A percentile compares a stretch with the other conserved stretches of the same genome.
Evolutionary conservation across 331 rosid genomes (phyloP).

Genomic region (Ulmus americana): DNA sequence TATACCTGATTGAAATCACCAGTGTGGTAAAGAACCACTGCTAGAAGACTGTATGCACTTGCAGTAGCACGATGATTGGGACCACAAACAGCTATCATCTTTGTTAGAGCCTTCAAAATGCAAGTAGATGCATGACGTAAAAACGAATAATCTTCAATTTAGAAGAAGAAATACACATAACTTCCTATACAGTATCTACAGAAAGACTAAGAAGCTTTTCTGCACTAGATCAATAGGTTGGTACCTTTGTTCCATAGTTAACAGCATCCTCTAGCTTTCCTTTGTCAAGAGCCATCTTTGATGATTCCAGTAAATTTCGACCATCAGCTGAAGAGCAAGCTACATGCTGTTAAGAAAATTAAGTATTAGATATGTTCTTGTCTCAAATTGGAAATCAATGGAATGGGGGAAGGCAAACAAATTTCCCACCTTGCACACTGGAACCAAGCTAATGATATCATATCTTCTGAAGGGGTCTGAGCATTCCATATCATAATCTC

Average conservation of each 20-base stretch:
- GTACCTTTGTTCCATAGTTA: conserved; percentile 86
- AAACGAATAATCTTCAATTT: conserved; percentile 14
- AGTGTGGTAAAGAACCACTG: conserved; percentile 96
- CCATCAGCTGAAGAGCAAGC: conserved; percentile 86
- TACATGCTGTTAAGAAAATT: conserved; percentile 55
- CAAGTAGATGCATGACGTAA: conserved; percentile 14
- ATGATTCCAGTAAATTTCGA: conserved; percentile 79
- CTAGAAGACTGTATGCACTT: conserved; percentile 90
- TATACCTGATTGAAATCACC: conserved; percentile 93
- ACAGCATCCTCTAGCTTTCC: conserved; percentile 98
- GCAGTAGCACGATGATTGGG: conserved; percentile 94
- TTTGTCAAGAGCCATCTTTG: conserved; percentile 91
- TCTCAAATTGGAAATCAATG: conserved; percentile 4
- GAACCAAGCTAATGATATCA: conserved; percentile 78
- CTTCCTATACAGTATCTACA: neutral
- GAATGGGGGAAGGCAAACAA: neutral
- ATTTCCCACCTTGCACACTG: conserved; percentile 72
- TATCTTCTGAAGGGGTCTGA: conserved; percentile 60
- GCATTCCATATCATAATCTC: conserved; percentile 80
- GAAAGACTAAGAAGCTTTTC: neutral
- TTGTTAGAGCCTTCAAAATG: conserved; percentile 62
- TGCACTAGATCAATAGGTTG: conserved; percentile 4
- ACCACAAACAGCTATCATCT: conserved; percentile 89
- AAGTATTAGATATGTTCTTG: neutral
- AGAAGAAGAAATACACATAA: conserved; percentile 9